Conservation (phyloP, 805 yeast species). For the Myxozyma lipomycoides region DNA sequence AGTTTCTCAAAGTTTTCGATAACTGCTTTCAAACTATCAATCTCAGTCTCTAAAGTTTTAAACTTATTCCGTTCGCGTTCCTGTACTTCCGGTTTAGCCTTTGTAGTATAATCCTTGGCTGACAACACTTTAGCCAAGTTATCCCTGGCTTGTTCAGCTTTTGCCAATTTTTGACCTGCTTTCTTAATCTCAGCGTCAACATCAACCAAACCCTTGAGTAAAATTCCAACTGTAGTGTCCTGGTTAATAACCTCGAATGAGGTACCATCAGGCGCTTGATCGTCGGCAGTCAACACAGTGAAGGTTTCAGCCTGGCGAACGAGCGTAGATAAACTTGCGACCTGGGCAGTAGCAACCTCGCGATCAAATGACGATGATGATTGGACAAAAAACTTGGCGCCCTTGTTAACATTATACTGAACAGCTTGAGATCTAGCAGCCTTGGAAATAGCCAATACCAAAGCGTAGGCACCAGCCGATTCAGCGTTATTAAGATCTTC, state of each 20-base stretch:
- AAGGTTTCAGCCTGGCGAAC: conserved; percentile 49
- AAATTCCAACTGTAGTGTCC: conserved; percentile 76
- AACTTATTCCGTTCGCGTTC: conserved; percentile 66
- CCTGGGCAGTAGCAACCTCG: conserved; percentile 62
- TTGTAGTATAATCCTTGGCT: conserved; percentile 74
- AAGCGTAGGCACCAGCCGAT: conserved; percentile 73
- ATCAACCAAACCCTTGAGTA: conserved; percentile 93
- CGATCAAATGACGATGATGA: conserved; percentile 48
- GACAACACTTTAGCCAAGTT: conserved; percentile 65
- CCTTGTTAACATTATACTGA: conserved; percentile 83
- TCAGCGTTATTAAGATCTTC: conserved; percentile 57
- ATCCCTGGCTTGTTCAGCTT: conserved; percentile 55
- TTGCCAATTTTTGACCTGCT: conserved; percentile 70
- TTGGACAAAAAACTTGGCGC: conserved; percentile 82
- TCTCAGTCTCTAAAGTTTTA: conserved; percentile 75
- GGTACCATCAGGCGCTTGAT: conserved; percentile 76
- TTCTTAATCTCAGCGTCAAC: conserved; percentile 85
- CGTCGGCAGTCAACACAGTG: conserved; percentile 29
- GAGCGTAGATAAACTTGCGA: conserved; percentile 81
- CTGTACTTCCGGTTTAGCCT: conserved; percentile 79
- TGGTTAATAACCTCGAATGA: conserved; percentile 79
- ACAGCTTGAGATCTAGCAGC: conserved; percentile 88
- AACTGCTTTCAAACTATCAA: conserved; percentile 83
- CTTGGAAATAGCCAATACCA: conserved; percentile 80
- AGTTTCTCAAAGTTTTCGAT: conserved; percentile 78